Percentiles rank a stretch among this genome's conserved stretches.
Evolutionary conservation across 768 basidiomycete species (phyloP).

Genomic region (Lentinula guzmanii): DNA sequence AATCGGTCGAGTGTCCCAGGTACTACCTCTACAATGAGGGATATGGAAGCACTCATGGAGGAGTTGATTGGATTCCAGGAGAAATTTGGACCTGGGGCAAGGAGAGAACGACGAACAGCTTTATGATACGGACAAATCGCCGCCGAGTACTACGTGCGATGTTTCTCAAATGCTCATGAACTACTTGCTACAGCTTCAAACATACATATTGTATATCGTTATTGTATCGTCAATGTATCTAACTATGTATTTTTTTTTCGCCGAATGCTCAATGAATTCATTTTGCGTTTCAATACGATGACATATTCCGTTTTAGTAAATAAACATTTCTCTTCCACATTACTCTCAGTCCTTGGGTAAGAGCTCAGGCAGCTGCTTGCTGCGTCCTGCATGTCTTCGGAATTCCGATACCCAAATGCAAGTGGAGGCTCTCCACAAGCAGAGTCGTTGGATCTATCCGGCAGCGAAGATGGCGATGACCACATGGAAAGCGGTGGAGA

Average conservation of each 20-base stretch:
- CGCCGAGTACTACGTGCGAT: neutral
- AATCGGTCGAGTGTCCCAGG: neutral
- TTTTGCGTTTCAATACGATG: neutral
- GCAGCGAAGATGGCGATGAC: constrained; percentile 34
- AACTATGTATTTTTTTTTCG: neutral
- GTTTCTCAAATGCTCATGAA: neutral
- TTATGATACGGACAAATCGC: constrained; percentile 9
- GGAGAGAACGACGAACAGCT: constrained; percentile 42
- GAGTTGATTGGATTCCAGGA: constrained; percentile 88
- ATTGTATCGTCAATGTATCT: neutral
- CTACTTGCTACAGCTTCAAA: neutral
- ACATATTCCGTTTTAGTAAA: neutral
- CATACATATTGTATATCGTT: neutral
- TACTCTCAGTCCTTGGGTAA: neutral
- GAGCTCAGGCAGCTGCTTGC: neutral
- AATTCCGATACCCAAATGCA: neutral
- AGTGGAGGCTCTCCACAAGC: neutral
- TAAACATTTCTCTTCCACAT: neutral
- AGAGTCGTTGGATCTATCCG: constrained; percentile 25
- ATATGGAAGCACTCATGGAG: constrained; percentile 90
- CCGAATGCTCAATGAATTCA: neutral
- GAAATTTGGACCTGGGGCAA: constrained; percentile 59
- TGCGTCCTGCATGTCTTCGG: neutral
- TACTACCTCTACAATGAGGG: constrained; percentile 41
- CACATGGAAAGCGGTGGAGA: constrained; percentile 37